phyloP scores from a whole-genome alignment of 2,329 filamentous ascomycete species.

The Cladosporium oxysporum region DNA sequence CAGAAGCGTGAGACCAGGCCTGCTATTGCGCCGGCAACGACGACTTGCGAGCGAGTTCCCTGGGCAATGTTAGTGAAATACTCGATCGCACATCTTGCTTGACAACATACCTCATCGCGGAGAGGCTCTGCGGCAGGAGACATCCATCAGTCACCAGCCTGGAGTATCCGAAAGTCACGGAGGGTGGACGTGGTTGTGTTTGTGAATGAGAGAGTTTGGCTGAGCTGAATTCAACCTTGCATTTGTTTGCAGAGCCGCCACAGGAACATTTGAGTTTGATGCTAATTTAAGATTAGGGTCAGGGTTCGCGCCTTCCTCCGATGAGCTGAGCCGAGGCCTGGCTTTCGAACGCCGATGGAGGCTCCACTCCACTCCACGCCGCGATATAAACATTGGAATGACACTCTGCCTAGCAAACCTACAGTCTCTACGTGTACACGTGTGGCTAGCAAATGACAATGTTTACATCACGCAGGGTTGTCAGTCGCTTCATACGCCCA shows the following conservation, averaged over 20 bases:
- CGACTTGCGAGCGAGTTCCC: slow-evolving; percentile 67
- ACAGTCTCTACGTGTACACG: not conserved
- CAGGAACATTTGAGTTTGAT: not conserved
- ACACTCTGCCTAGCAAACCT: not conserved
- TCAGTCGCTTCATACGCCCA: not conserved
- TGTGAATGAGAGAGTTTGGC: not conserved
- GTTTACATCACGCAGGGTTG: not conserved
- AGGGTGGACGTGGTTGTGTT: not conserved
- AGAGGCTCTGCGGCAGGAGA: slow-evolving; percentile 63
- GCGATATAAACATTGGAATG: not conserved
- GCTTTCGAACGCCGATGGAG: not conserved
- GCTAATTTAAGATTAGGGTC: not conserved
- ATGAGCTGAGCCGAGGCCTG: slow-evolving; percentile 4
- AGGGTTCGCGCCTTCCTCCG: not conserved
- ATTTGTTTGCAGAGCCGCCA: not conserved
- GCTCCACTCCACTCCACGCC: not conserved
- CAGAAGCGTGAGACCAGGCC: slow-evolving; percentile 92
- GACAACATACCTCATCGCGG: slow-evolving; percentile 64
- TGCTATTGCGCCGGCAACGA: slow-evolving; percentile 68
- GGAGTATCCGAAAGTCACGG: not conserved
- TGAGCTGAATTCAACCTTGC: not conserved
- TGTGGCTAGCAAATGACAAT: not conserved
- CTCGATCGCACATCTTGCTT: not conserved
- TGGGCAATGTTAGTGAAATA: slow-evolving; percentile 33
- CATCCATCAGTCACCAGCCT: slow-evolving; percentile 54